Conservation (phyloP, 2,329 filamentous ascomycete species). For the Colletotrichum cuscutae region DNA sequence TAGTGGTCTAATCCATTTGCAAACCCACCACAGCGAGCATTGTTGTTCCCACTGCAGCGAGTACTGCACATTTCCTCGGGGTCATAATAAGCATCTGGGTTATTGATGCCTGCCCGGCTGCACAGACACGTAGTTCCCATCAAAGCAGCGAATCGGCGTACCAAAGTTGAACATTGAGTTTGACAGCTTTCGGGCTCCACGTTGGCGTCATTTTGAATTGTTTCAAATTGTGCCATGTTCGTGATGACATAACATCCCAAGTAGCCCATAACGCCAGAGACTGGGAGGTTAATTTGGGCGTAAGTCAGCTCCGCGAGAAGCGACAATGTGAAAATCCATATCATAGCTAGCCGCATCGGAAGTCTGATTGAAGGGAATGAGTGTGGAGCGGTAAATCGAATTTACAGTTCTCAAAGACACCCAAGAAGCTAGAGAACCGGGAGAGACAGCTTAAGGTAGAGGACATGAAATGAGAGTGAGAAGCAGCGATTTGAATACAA, state of each 20-base stretch:
- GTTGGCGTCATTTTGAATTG: neutral
- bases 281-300: neutral
- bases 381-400: neutral
- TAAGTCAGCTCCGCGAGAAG: neutral
- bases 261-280: neutral
- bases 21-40: neutral
- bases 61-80: neutral
- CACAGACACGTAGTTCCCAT: neutral
- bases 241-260: neutral
- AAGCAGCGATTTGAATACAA: neutral
- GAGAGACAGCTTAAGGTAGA: neutral
- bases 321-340: neutral
- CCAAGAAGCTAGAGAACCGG: neutral
- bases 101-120: neutral
- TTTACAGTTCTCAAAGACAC: neutral
- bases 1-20: neutral
- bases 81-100: neutral
- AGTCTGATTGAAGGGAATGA: neutral
- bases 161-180: neutral
- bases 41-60: neutral
- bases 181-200: neutral
- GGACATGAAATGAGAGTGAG: neutral
- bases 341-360: neutral
- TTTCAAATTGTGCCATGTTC: neutral
- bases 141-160: neutral